phyloP scores from a whole-genome alignment of 371 early-diverging fungal species.

The Catenaria anguillulae region DNA sequence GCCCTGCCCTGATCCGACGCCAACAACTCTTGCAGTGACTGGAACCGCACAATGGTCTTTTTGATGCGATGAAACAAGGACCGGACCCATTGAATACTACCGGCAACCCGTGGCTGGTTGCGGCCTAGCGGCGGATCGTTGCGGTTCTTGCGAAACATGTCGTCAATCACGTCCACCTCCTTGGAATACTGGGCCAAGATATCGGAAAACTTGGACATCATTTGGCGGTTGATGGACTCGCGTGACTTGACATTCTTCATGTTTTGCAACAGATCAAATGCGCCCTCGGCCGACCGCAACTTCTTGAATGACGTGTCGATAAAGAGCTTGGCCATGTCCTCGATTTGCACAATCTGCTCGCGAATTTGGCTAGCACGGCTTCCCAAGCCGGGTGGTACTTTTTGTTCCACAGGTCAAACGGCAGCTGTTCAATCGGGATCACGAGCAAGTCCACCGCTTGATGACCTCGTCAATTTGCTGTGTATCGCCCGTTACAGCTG shows the following conservation, averaged over 20 bases:
- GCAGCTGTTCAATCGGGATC: conserved; percentile 32
- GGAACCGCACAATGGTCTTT: conserved; percentile 40
- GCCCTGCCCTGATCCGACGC: conserved; percentile 33
- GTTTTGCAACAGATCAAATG: conserved; percentile 42
- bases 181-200: conserved; percentile 39
- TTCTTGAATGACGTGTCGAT: conserved; percentile 45
- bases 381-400: conserved; percentile 37
- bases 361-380: conserved; percentile 34
- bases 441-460: conserved; percentile 39
- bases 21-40: conserved; percentile 42
- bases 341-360: conserved; percentile 42
- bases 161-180: conserved; percentile 41
- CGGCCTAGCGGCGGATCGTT: conserved; percentile 32
- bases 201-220: conserved; percentile 45
- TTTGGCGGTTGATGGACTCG: conserved; percentile 38
- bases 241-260: conserved; percentile 38
- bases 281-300: conserved; percentile 41
- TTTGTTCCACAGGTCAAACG: conserved; percentile 37
- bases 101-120: conserved; percentile 38
- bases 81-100: conserved; percentile 36
- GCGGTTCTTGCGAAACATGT: conserved; percentile 31
- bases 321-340: conserved; percentile 48
- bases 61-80: conserved; percentile 38
- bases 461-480: conserved; percentile 44
- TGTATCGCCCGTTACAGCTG: conserved; percentile 42